Conservation (phyloP, 164 flowering plant genomes). For the Amborella trichopoda region DNA sequence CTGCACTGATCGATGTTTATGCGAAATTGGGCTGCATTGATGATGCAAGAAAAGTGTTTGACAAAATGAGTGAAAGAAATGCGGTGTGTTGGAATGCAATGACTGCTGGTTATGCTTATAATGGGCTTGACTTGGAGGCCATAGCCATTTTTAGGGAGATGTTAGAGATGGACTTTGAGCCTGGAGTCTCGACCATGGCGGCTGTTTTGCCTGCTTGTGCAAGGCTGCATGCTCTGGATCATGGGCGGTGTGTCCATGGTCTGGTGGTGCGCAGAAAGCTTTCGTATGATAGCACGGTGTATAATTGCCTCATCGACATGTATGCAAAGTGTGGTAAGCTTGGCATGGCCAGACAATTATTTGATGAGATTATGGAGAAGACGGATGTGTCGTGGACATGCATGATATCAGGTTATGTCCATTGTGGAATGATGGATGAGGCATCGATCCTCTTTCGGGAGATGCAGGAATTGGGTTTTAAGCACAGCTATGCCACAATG, state of each 20-base stretch:
- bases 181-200: conserved; percentile 5
- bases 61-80: conserved; percentile 1
- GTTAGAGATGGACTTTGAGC: conserved; percentile 4
- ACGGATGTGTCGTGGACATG: conserved; percentile 9
- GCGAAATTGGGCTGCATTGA: conserved; percentile 1
- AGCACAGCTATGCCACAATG: too few species aligned
- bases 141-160: neutral
- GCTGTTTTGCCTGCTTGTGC: conserved; percentile 7
- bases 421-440: neutral
- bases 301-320: conserved; percentile 5
- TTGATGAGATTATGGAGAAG: conserved; percentile 6
- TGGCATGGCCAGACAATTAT: conserved; percentile 3
- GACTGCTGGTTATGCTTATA: conserved; percentile 4
- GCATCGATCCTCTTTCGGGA: too few species aligned
- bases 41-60: conserved; percentile 8
- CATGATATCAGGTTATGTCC: conserved; percentile 4
- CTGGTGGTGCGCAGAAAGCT: conserved; percentile 1
- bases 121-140: conserved; percentile 8
- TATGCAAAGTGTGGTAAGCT: conserved; percentile 7
- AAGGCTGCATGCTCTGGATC: conserved; percentile 2
- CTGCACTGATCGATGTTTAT: conserved; percentile 7
- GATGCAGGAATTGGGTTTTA: too few species aligned
- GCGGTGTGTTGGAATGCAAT: conserved; percentile 10
- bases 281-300: neutral
- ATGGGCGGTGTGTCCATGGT: conserved; percentile 8